Evolutionary conservation across 2,329 filamentous ascomycete species (phyloP).

Genomic region (Cadophora malorum): DNA sequence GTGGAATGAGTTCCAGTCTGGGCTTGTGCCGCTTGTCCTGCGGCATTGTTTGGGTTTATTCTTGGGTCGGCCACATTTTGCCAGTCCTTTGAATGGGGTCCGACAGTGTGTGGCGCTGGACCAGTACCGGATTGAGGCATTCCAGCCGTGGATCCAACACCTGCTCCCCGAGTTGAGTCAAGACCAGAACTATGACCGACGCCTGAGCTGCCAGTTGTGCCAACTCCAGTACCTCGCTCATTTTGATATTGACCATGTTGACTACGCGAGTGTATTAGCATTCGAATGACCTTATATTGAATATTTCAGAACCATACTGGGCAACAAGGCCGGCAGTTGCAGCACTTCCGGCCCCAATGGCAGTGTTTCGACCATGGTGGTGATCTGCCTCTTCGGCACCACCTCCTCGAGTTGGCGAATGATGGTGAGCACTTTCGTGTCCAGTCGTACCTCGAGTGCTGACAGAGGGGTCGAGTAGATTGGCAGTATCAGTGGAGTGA

Average conservation of each 20-base stretch:
- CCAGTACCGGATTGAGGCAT: constrained; percentile 1
- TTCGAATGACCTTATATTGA: too few species aligned
- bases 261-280: neutral
- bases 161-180: neutral
- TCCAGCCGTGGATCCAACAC: constrained; percentile 4
- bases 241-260: constrained; percentile 18
- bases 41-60: constrained; percentile 15
- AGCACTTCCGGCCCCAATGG: constrained; percentile 22
- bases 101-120: constrained; percentile 18
- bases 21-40: neutral
- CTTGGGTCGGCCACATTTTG: constrained; percentile 11
- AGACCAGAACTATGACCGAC: neutral
- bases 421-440: constrained; percentile 34
- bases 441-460: constrained; percentile 19
- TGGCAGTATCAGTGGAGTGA: constrained; percentile 39
- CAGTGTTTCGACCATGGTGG: constrained; percentile 29
- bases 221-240: constrained; percentile 1
- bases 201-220: neutral
- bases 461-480: constrained; percentile 41
- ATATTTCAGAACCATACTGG: too few species aligned
- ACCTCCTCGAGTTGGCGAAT: constrained; percentile 35
- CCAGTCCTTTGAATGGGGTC: constrained; percentile 17
- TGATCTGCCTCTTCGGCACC: constrained; percentile 41
- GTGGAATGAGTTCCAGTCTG: constrained; percentile 9
- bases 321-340: constrained; percentile 19